These are phyloP conservation scores for Adenanthera pavonina DNA, from an alignment of 306 rosid genomes.

Conservation along the genomic window DNA sequence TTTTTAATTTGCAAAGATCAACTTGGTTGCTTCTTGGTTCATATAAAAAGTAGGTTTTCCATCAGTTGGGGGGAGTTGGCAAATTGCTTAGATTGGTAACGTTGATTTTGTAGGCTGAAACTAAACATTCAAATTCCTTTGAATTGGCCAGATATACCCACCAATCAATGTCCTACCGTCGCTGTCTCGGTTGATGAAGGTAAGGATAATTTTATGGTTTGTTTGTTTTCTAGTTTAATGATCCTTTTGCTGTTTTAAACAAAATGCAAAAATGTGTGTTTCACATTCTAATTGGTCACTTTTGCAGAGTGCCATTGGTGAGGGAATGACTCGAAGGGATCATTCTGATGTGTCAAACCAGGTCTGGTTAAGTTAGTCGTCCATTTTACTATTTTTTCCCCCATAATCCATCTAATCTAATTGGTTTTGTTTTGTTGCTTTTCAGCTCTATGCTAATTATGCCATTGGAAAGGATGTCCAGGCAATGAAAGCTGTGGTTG, in stretches of 20 bases:
- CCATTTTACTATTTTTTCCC: background rate
- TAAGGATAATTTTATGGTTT: slow-evolving; percentile 43
- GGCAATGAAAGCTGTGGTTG: slow-evolving; percentile 99
- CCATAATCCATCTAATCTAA: slow-evolving; percentile 39
- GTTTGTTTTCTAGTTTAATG: slow-evolving; percentile 32
- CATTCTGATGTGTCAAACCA: slow-evolving; percentile 99
- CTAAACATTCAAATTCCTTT: slow-evolving; percentile 40
- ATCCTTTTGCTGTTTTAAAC: slow-evolving; percentile 32
- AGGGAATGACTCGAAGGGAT: slow-evolving; percentile 99
- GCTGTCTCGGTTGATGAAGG: slow-evolving; percentile 99
- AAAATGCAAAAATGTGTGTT: slow-evolving; percentile 3
- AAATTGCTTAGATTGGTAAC: background rate
- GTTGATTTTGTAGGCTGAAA: slow-evolving; percentile 24
- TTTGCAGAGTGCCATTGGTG: slow-evolving; percentile 99
- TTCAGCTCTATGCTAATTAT: slow-evolving; percentile 97
- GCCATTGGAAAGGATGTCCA: slow-evolving; percentile 99
- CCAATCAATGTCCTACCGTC: slow-evolving; percentile 99
- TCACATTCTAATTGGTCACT: slow-evolving; percentile 33
- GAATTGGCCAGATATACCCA: slow-evolving; percentile 79
- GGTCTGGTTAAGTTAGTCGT: slow-evolving; percentile 56
- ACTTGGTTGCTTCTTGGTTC: slow-evolving; percentile 4
- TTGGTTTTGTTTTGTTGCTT: slow-evolving; percentile 19
- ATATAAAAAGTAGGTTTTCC: slow-evolving; percentile 3
- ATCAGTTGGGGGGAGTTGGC: background rate
- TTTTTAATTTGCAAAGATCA: background rate